A percentile compares a stretch with the other conserved stretches of the same genome.
Conservation (phyloP, 495 filamentous ascomycete genomes). For the Cenococcum geophilum region DNA sequence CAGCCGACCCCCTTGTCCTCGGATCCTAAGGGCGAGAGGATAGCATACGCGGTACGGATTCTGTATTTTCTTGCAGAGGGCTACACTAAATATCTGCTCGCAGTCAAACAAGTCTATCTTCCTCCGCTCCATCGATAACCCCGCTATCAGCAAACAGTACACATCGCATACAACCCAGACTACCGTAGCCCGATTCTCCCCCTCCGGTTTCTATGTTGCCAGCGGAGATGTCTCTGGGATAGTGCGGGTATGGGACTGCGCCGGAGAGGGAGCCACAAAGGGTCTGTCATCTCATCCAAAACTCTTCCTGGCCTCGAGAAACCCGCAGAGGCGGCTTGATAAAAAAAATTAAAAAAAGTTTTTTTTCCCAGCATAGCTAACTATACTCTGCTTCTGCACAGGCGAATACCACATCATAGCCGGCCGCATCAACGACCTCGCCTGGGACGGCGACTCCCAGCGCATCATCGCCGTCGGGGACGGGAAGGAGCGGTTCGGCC, state of each 20-base stretch:
- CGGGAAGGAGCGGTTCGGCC: constrained; percentile 87
- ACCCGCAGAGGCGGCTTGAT: no score
- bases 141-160: constrained; percentile 76
- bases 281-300: constrained; percentile 35
- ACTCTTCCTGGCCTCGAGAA: neutral
- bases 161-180: constrained; percentile 79
- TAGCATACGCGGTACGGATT: constrained; percentile 79
- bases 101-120: constrained; percentile 96
- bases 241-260: constrained; percentile 82
- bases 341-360: no score
- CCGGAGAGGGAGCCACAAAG: constrained; percentile 60
- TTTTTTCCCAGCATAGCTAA: constrained; percentile 12
- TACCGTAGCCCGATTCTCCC: constrained; percentile 89
- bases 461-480: constrained; percentile 94
- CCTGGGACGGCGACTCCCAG: constrained; percentile 96
- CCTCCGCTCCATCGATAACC: constrained; percentile 85
- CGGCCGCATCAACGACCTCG: constrained; percentile 89
- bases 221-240: constrained; percentile 79
- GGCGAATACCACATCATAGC: constrained; percentile 93
- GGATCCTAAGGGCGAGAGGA: constrained; percentile 84
- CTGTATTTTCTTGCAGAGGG: neutral
- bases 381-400: constrained; percentile 17
- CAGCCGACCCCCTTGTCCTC: constrained; percentile 84
- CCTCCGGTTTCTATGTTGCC: constrained; percentile 92
- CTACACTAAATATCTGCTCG: neutral